Evolutionary conservation across 345 rosid species (phyloP).

Genomic region (Gossypium mustelinum): DNA sequence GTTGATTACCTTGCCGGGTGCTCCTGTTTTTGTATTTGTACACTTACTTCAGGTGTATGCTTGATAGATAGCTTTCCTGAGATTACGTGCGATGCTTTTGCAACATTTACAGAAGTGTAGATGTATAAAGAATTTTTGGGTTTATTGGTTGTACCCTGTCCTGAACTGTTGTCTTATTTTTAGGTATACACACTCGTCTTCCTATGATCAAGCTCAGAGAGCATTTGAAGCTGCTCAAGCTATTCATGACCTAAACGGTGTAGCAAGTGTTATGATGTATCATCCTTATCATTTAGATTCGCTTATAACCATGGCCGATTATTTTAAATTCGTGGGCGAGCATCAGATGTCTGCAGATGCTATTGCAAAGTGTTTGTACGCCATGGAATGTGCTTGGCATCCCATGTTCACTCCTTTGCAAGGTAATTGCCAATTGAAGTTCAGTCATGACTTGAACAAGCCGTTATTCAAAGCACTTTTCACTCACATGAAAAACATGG

Average conservation of each 20-base stretch:
- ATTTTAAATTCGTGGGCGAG: slow-evolving; percentile 75
- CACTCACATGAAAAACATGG: slow-evolving; percentile 85
- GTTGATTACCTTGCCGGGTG: neutral
- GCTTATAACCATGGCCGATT: slow-evolving; percentile 88
- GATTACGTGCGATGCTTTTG: neutral
- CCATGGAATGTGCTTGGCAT: slow-evolving; percentile 87
- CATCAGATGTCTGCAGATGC: slow-evolving; percentile 87
- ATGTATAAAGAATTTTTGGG: slow-evolving; percentile 4
- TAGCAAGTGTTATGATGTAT: slow-evolving; percentile 57
- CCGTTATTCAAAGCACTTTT: slow-evolving; percentile 71
- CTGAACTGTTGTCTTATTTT: slow-evolving; percentile 13
- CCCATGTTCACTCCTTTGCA: slow-evolving; percentile 70
- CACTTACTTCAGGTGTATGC: neutral
- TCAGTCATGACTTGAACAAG: slow-evolving; percentile 67
- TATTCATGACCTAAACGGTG: slow-evolving; percentile 74
- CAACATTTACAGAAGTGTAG: neutral
- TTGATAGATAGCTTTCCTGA: neutral
- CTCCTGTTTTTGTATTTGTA: neutral
- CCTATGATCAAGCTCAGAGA: slow-evolving; percentile 69
- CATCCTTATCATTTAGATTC: slow-evolving; percentile 88
- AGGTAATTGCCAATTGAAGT: slow-evolving; percentile 72
- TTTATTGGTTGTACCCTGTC: neutral
- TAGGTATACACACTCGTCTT: slow-evolving; percentile 54
- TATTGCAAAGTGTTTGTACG: slow-evolving; percentile 72
- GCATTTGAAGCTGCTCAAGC: slow-evolving; percentile 82